phyloP scores from a whole-genome alignment of 345 rosid species.

The Arabis alpina region DNA sequence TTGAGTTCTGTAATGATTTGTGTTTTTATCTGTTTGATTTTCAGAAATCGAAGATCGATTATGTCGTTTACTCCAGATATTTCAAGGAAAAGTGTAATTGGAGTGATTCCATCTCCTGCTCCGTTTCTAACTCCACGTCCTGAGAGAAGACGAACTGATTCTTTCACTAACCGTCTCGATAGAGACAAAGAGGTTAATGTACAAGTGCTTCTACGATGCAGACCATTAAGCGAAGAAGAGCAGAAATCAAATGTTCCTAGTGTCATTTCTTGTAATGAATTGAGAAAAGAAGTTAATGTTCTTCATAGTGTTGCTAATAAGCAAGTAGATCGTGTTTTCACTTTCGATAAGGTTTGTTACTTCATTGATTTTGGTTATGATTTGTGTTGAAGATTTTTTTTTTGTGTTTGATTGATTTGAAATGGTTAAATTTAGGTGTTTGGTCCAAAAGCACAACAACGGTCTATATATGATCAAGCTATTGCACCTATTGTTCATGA shows the following conservation, averaged over 20 bases:
- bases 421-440: slow-evolving; percentile 56
- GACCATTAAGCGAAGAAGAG: slow-evolving; percentile 85
- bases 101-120: slow-evolving; percentile 71
- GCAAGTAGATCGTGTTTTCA: slow-evolving; percentile 82
- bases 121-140: slow-evolving; percentile 91
- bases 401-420: not conserved
- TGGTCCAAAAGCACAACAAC: slow-evolving; percentile 91
- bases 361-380: not conserved
- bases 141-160: slow-evolving; percentile 74
- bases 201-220: slow-evolving; percentile 89
- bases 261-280: slow-evolving; percentile 74
- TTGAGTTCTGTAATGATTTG: not conserved
- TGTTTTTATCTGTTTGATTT: not conserved
- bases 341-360: slow-evolving; percentile 70
- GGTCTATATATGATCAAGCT: slow-evolving; percentile 93
- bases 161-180: slow-evolving; percentile 60
- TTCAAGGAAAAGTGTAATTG: slow-evolving; percentile 61
- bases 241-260: slow-evolving; percentile 63
- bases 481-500: slow-evolving; percentile 84
- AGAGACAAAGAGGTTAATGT: slow-evolving; percentile 84
- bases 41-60: slow-evolving; percentile 31
- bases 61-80: slow-evolving; percentile 81
- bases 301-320: slow-evolving; percentile 70
- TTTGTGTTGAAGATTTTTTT: not conserved
- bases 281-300: slow-evolving; percentile 75